These are phyloP conservation scores for Aspergillus intermedius DNA, from an alignment of 2,329 filamentous ascomycete species.

Conservation along the genomic window DNA sequence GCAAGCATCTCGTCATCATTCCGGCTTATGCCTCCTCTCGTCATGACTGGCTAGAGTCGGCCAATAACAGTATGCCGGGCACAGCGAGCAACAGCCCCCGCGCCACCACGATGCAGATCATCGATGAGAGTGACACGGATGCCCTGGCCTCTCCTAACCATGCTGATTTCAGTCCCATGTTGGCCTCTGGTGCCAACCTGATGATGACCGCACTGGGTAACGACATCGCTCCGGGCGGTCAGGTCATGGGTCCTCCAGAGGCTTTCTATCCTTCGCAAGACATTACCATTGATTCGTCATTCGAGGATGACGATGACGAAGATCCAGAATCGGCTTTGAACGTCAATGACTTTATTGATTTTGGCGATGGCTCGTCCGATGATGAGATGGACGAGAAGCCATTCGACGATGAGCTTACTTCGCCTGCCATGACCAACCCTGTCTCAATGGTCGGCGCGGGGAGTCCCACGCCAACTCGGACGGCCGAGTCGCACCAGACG, in stretches of 20 bases:
- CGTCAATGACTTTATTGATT: constrained; percentile 67
- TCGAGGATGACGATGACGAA: constrained; percentile 58
- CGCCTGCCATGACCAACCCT: constrained; percentile 36
- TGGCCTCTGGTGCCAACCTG: constrained; percentile 63
- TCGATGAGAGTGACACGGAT: constrained; percentile 42
- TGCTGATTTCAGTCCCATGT: constrained; percentile 46
- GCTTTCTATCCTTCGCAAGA: constrained; percentile 65
- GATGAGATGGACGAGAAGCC: constrained; percentile 54
- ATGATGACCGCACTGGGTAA: constrained; percentile 68
- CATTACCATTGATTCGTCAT: constrained; percentile 51
- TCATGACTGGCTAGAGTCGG: constrained; percentile 41
- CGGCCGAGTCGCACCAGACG: constrained; percentile 20
- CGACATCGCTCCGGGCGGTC: constrained; percentile 46
- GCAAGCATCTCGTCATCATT: constrained; percentile 44
- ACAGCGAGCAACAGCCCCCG: constrained; percentile 40
- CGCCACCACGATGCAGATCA: constrained; percentile 30
- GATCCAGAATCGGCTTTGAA: constrained; percentile 57
- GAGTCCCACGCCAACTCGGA: constrained; percentile 32
- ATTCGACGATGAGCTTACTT: constrained; percentile 39
- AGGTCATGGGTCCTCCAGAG: constrained; percentile 66
- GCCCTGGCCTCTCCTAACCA: constrained; percentile 33
- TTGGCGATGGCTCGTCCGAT: constrained; percentile 54
- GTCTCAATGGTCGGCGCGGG: constrained; percentile 8
- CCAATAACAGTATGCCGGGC: constrained; percentile 35
- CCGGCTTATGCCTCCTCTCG: constrained; percentile 42